Base-by-base conservation (phyloP, 306 rosid genomes). In the Lupinus albus region DNA sequence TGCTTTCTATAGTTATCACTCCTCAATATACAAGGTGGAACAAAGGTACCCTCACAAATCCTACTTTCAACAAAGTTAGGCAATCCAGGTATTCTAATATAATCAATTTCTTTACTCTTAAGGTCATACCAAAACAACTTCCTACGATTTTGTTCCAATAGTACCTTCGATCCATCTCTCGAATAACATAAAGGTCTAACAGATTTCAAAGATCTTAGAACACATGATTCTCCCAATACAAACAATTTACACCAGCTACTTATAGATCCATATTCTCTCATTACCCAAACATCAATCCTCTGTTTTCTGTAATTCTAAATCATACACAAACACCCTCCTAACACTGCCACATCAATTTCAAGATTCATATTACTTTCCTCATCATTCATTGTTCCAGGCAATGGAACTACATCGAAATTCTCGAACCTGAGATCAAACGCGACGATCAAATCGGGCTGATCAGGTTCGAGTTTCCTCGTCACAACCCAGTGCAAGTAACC, bases 401-500 rank as follows among this genome's bases (percentile, higher is more conserved):
- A 49, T 2, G 91, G 86, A 14, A 91, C 74, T 61, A 80, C 89
- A 1, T 5, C 2, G 12, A 82, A 91, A 1, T 7, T 50, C 63
- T 85, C 96, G 0, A 1, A 18, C 0, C 1, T 68, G 0, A 86
- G 10, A 41, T 82, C 85, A 13, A 91, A 83, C 0, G 83, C 87
- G 12, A 85, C 60, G 1, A 91, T 71, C n/a, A 82, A 53, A 32
- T 79, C 88, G 1, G 55, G 76, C 0, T 69, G 82, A 17, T 49
- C 75, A 1, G 68, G 47, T 16, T 81, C 83, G 0, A 75, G 71
- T 45, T 75, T 68, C 49, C 84, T 48, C 0, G 83, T 76, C 21
- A 86, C 94, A 2, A 86, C 85, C 97, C 97, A 91, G 60, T 91
- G 96, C 14, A 88, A 72, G 6, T 70, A 52, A 14, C 77, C 73